phyloP scores from a whole-genome alignment of 2,329 filamentous ascomycete genomes.

The Colletotrichum lentis region DNA sequence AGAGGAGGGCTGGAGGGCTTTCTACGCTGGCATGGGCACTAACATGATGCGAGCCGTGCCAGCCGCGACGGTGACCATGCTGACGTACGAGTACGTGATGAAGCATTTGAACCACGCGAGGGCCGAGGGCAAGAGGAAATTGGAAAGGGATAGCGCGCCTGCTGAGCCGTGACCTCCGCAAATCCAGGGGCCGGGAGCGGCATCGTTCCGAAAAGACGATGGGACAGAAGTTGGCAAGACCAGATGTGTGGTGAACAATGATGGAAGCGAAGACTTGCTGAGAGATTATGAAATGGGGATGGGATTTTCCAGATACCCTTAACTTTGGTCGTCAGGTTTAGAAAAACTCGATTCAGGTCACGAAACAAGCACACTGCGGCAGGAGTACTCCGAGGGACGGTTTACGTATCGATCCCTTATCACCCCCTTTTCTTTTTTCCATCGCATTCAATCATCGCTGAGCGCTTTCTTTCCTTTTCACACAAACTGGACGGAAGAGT shows the following conservation, averaged over 20 bases:
- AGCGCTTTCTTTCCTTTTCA: background rate
- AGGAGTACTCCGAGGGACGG: background rate
- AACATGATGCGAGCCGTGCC: conserved; percentile 97
- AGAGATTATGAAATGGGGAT: conserved; percentile 35
- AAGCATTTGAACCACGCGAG: conserved; percentile 57
- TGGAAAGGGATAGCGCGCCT: conserved; percentile 32
- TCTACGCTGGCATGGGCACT: conserved; percentile 96
- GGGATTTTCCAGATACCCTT: conserved; percentile 48
- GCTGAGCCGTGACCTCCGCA: conserved; percentile 24
- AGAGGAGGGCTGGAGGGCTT: conserved; percentile 95
- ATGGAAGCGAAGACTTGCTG: conserved; percentile 25
- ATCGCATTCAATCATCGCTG: conserved; percentile 4
- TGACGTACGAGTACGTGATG: conserved; percentile 89
- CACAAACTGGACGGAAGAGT: background rate
- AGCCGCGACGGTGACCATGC: conserved; percentile 94
- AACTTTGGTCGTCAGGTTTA: conserved; percentile 48
- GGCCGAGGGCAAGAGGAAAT: conserved; percentile 50
- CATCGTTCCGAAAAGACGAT: conserved; percentile 31
- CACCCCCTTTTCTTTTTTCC: conserved; percentile 8
- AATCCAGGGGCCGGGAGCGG: conserved; percentile 38
- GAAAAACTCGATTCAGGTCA: conserved; percentile 45
- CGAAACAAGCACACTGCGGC: conserved; percentile 35
- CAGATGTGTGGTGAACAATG: conserved; percentile 19
- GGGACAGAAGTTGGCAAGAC: conserved; percentile 14
- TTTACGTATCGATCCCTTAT: background rate